Base-by-base conservation (phyloP, 2,329 filamentous ascomycete species). In the Colletotrichum godetiae region DNA sequence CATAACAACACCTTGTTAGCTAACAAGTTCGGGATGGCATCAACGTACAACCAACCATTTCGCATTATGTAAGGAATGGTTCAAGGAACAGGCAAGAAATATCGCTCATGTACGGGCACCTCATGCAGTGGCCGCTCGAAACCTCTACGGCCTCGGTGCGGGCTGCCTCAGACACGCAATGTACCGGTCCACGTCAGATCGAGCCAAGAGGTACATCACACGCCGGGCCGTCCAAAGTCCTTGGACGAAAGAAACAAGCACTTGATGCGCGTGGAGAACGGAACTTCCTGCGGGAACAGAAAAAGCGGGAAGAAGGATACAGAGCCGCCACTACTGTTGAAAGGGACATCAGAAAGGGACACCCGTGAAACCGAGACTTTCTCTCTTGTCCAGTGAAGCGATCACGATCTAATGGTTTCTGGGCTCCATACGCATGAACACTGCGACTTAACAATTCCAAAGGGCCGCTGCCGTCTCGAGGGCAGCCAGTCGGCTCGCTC, bases 401-500 rank as follows among this genome's bases (percentile, higher is more conserved):
- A 65, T 73, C 59, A 55, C 55, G 59, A 64, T 69, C 70, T 22
- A 27, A 37, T 53, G 33, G 19, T 49, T 49, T 49, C 27, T 27
- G 31, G 29, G 61, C 66, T 49, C 67, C 70, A 65, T 73, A 55
- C 70, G 70, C 70, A 70, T 73, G 60, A 73, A 73, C 58, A 73
- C 60, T 69, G 55, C 70, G 27, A 70, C 70, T 46, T 65, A 19
- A 49, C 55, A 35, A 22, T 19, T 37, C 69, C 33, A 42, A 49
- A 27, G 52, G 37, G 13, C 27, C 11, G 35, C 35, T 13, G 35
- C 35, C 35, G 35, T 37, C 59, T 62, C 37, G n/a, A 37, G 59
- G 8, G 49, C 52, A 49, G 49, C 68, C 68, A 62, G 68, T 62
- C 68, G 68, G 64, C 68, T 72, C 68, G 64, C 31, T 27, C 31